Evolutionary conservation across 2,329 filamentous ascomycete species (phyloP), one percentile per base, ranked within the genome.

Genomic region (Stemphylium lycopersici): DNA sequence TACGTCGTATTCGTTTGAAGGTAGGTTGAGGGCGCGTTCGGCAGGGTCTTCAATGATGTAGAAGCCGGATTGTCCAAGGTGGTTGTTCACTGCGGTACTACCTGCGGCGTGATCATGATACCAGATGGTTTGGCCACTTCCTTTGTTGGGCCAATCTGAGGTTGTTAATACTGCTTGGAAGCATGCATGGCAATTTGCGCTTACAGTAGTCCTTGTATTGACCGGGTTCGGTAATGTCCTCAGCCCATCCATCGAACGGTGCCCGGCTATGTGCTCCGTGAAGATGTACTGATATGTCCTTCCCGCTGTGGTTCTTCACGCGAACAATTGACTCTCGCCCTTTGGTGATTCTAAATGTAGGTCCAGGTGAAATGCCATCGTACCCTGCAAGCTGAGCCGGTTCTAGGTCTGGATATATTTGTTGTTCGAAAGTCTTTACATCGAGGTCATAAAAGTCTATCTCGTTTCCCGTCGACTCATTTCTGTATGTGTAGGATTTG

Each of bases 51-150:
- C 72, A 33, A 87, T 61, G 48, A 86, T 81, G 62, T 86, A 86
- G 45, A 81, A 80, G 7, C 84, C 84, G 15, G 82, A 80, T 68
- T 85, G 83, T 7, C 84, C 84, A 42, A 80, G 81, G 67, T 84
- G 85, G 26, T 81, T 83, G 61, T 87, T 85, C 50, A 81, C 75
- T 7, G 83, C 80, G 10, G 84, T 86, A 48, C 76, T 71, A 26
- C 72, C 67, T 31, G 75, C 66, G 5, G 76, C 76, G 53, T 79
- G 77, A 42, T 79, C 77, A 45, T 72, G 65, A 79, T 86, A 86
- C 84, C 84, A 87, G 15, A 86, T 71, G 1, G 81, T 78, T 18
- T 84, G 79, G 2, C 78, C 81, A 38, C 73, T 76, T 65, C 85
- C 80, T 10, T 68, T 71, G 63, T 87, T 87, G 3, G 84, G 83